These are phyloP conservation scores for Rhizopus arrhizus DNA, from an alignment of 371 early-diverging fungal genomes.

Conservation along the genomic window DNA sequence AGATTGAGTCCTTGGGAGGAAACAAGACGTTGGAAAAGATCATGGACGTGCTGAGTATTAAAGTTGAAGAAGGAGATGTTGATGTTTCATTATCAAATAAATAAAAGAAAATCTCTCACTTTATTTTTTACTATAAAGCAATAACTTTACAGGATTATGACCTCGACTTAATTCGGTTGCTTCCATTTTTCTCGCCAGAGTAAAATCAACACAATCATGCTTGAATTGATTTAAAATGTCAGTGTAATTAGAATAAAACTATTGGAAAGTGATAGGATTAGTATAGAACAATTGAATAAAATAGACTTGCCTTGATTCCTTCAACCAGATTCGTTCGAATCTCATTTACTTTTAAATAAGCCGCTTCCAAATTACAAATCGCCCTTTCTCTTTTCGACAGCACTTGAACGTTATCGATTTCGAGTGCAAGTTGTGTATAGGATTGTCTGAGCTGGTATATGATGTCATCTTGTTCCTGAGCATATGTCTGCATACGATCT, in stretches of 20 bases:
- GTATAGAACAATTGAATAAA: not conserved
- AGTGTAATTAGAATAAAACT: constrained; percentile 77
- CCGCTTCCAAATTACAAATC: constrained; percentile 67
- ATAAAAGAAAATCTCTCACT: not conserved
- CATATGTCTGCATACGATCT: constrained; percentile 42
- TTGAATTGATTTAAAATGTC: constrained; percentile 61
- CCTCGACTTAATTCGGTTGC: constrained; percentile 59
- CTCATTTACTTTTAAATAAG: constrained; percentile 65
- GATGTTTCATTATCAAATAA: not conserved
- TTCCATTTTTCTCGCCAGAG: constrained; percentile 71
- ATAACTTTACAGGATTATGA: constrained; percentile 11
- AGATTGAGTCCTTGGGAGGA: constrained; percentile 74
- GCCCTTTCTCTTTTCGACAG: constrained; percentile 66
- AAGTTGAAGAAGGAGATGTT: not conserved
- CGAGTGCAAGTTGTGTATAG: constrained; percentile 53
- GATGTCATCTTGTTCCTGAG: constrained; percentile 55
- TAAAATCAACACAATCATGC: constrained; percentile 69
- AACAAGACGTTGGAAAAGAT: constrained; percentile 68
- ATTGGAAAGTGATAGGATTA: too few relatives aligned
- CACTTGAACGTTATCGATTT: constrained; percentile 47
- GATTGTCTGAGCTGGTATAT: constrained; percentile 60
- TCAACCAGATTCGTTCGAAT: constrained; percentile 69
- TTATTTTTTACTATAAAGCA: constrained; percentile 17
- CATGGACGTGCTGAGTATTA: constrained; percentile 30
- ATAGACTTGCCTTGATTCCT: constrained; percentile 56